Conservation (phyloP, 1,139 yeast genomes). For the Hyphopichia khmerensis region DNA sequence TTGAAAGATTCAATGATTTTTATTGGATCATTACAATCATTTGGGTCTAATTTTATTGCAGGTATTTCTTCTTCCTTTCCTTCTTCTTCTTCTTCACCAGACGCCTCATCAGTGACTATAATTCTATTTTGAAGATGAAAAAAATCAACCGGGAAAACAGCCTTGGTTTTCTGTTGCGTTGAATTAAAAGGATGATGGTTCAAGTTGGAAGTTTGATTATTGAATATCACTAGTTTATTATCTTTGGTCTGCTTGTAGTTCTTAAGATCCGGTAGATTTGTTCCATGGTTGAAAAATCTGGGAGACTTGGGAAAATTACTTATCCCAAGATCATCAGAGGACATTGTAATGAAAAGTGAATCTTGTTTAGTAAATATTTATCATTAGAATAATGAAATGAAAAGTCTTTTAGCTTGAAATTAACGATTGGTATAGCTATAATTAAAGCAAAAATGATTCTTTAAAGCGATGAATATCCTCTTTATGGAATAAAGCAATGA, state of each 20-base stretch:
- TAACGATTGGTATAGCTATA: too few relatives aligned
- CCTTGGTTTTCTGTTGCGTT: constrained; percentile 43
- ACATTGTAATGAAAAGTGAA: background rate
- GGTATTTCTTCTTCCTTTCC: constrained; percentile 39
- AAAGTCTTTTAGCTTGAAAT: too few relatives aligned
- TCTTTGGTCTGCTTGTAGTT: constrained; percentile 19
- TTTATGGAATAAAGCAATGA: background rate
- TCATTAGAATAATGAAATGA: background rate
- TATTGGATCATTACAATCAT: constrained; percentile 48
- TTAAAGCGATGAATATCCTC: background rate
- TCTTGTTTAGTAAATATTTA: background rate
- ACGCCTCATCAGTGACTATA: constrained; percentile 9
- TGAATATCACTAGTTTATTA: constrained; percentile 20
- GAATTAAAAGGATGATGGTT: constrained; percentile 43
- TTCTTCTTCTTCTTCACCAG: background rate
- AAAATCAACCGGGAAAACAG: constrained; percentile 37
- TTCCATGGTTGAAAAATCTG: constrained; percentile 28
- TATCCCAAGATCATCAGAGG: constrained; percentile 14
- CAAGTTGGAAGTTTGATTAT: constrained; percentile 30
- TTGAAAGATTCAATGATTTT: constrained; percentile 47
- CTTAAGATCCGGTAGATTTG: constrained; percentile 29
- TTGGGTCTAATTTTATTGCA: constrained; percentile 35
- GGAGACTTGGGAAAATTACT: constrained; percentile 33
- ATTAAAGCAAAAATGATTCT: too few relatives aligned
- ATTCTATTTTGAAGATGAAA: constrained; percentile 32